A percentile compares a stretch with the other conserved stretches of the same genome.
Evolutionary conservation across 2,329 filamentous ascomycete species (phyloP).

Genomic region (Scorias spongiosa): DNA sequence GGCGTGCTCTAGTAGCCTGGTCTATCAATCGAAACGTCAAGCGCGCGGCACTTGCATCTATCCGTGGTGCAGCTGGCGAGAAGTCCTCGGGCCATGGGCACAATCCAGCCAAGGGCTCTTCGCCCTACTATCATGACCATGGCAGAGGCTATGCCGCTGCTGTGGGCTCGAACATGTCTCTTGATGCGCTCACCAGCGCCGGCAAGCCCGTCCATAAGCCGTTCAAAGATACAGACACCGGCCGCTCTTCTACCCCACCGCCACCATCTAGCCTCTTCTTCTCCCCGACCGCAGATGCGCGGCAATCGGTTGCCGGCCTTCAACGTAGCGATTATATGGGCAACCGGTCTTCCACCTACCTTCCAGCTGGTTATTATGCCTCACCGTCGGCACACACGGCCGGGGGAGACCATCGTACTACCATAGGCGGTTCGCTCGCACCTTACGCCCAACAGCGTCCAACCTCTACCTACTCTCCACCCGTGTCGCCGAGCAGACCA

Average conservation of each 20-base stretch:
- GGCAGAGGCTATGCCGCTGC: slow-evolving; percentile 20
- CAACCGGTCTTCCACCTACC: slow-evolving; percentile 60
- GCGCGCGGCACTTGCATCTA: slow-evolving; percentile 63
- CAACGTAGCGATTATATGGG: slow-evolving; percentile 13
- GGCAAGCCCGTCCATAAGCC: slow-evolving; percentile 22
- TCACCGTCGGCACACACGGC: slow-evolving; percentile 42
- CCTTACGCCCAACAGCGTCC: slow-evolving; percentile 14
- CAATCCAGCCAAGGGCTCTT: neutral
- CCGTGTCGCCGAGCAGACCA: slow-evolving; percentile 11
- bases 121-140: neutral
- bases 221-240: slow-evolving; percentile 12
- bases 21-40: slow-evolving; percentile 84
- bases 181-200: slow-evolving; percentile 34
- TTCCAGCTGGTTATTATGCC: slow-evolving; percentile 85
- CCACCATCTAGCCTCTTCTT: slow-evolving; percentile 74
- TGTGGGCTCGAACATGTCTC: slow-evolving; percentile 37
- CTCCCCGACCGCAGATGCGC: slow-evolving; percentile 66
- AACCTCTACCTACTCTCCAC: slow-evolving; percentile 12
- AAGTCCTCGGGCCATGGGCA: slow-evolving; percentile 11
- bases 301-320: slow-evolving; percentile 8
- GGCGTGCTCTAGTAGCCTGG: slow-evolving; percentile 79
- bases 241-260: slow-evolving; percentile 26
- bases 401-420: slow-evolving; percentile 24
- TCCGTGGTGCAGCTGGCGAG: slow-evolving; percentile 23
- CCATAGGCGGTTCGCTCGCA: slow-evolving; percentile 25